Conservation (phyloP, 139 green algal species). For the Micromonas pusilla region DNA sequence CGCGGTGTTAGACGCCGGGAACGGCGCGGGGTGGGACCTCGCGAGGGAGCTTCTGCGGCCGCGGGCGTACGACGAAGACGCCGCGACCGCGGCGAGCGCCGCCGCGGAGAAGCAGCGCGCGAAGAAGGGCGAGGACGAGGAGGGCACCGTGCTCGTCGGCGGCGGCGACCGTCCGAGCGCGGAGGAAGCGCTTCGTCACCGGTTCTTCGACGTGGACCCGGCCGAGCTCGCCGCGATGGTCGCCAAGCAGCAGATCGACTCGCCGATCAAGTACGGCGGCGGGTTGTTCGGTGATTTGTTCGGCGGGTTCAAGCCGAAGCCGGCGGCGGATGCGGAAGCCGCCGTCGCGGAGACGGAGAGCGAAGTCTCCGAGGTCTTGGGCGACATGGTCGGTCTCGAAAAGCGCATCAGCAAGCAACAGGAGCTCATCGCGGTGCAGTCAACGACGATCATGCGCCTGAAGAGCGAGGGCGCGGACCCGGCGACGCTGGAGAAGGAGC, state of each 20-base stretch:
- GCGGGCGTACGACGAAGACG: background rate
- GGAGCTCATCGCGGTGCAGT: conserved; percentile 4
- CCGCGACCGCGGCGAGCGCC: no score
- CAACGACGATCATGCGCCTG: background rate
- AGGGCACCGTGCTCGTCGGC: background rate
- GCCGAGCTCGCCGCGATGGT: background rate
- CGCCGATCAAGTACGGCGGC: background rate
- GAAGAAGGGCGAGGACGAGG: background rate
- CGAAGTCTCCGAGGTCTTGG: background rate
- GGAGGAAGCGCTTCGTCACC: background rate
- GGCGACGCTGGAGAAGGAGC: background rate
- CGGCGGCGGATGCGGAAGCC: background rate
- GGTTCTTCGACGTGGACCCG: conserved; percentile 17
- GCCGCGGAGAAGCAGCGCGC: background rate
- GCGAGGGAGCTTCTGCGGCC: background rate
- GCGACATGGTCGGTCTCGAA: conserved; percentile 15
- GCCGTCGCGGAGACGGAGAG: background rate
- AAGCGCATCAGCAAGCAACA: conserved; percentile 20
- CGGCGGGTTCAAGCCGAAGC: background rate
- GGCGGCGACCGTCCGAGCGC: background rate
- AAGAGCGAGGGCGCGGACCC: background rate
- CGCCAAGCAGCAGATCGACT: background rate
- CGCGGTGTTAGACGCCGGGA: conserved; percentile 5
- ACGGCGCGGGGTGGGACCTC: conserved; percentile 13
- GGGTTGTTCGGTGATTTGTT: background rate